Percentiles rank a stretch among this genome's conserved stretches.
Conservation (phyloP, 495 filamentous ascomycete species). For the Melanomma pulvis-pyrius region DNA sequence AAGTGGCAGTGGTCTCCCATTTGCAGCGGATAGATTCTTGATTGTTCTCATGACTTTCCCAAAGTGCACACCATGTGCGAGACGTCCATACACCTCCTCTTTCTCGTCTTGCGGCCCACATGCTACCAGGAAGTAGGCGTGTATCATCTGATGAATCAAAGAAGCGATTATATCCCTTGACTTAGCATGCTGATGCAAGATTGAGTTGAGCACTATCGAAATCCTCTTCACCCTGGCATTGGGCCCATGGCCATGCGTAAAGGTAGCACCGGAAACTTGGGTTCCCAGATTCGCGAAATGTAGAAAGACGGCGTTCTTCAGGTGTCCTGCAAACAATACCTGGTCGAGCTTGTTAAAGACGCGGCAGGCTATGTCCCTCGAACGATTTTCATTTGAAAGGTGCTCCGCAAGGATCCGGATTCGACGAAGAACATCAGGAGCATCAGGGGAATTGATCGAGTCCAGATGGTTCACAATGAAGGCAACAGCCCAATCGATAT, state of each 20-base stretch:
- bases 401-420: constrained; percentile 5
- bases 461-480: constrained; percentile 35
- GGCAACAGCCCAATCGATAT: constrained; percentile 32
- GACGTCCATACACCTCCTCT: constrained; percentile 24
- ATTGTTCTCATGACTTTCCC: constrained; percentile 33
- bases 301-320: constrained; percentile 32
- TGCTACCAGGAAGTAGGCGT: constrained; percentile 36
- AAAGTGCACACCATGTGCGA: constrained; percentile 32
- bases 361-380: constrained; percentile 13
- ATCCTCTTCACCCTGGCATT: constrained; percentile 22
- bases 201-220: constrained; percentile 28
- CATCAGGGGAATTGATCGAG: constrained; percentile 9
- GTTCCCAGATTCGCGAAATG: constrained; percentile 10
- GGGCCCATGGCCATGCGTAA: constrained; percentile 13
- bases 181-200: constrained; percentile 4
- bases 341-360: constrained; percentile 29
- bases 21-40: constrained; percentile 21
- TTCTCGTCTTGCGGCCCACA: constrained; percentile 21
- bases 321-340: constrained; percentile 26
- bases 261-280: constrained; percentile 30
- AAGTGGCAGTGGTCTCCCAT: constrained; percentile 22
- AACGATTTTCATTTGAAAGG: background rate
- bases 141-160: constrained; percentile 42
- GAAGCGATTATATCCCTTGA: constrained; percentile 21
- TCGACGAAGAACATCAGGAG: constrained; percentile 9